Evolutionary conservation across 2,329 filamentous ascomycete genomes (phyloP), one percentile per base, ranked within the genome.

Genomic region (Monilinia fructigena): DNA sequence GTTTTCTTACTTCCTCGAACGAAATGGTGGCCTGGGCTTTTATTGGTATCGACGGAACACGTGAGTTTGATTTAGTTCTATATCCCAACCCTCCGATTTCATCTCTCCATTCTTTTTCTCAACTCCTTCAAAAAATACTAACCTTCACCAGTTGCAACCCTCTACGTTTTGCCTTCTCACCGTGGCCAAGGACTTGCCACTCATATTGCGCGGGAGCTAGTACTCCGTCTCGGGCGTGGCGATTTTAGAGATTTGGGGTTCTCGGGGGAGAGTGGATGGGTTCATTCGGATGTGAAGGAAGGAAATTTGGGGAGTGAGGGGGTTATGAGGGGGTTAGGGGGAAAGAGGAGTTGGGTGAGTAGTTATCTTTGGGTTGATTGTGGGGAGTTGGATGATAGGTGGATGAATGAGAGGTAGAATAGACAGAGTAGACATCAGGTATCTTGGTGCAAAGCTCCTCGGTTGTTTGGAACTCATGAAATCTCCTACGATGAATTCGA

Each of bases 271-370:
- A 74, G 71, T 65, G 74, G 71, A 12, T 76, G 72, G 69, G 68
- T 72, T 6, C 73, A 75, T 71, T 65, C 73, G 2, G 74, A 76
- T 70, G 73, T 76, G 3, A 68, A 73, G 42, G 69, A 66, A 4
- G 74, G 73, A 35, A 76, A 76, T 68, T 31, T 23, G 48, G 73
- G 62, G 14, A 76, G 75, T 68, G 73, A 75, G 63, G 71, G 70
- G n/a, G 72, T 76, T 1, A 75, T 76, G 73, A 71, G 58, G 42
- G 64, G 66, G 71, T 65, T 76, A 16, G 72, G 71, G 1, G 74
- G 69, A 1, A 68, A 40, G 35, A 56, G 67, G 11, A 48, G 23
- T 12, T 70, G 69, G 56, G 61, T 66, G 58, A 70, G 62, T 66
- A 68, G 67, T 40, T 76, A 76, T 70, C 31, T 74, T 23, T 69